phyloP scores from a whole-genome alignment of 345 rosid genomes.

The Reutealis trisperma region DNA sequence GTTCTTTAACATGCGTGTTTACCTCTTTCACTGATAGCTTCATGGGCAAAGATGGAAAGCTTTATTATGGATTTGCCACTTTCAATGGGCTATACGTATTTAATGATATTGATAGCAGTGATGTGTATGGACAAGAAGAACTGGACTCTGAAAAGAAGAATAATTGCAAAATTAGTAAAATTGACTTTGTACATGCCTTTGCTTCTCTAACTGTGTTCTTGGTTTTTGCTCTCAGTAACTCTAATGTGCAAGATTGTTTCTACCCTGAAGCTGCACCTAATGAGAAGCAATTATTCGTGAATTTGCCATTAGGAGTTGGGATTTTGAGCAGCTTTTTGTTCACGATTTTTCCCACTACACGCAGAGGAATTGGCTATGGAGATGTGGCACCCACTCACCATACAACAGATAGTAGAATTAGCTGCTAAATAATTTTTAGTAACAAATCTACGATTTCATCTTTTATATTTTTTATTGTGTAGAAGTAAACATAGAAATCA shows the following conservation, averaged over 20 bases:
- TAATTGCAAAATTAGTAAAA: conserved; percentile 21
- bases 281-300: conserved; percentile 19
- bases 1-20: conserved; percentile 40
- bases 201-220: conserved; percentile 46
- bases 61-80: conserved; percentile 53
- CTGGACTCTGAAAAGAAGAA: not conserved
- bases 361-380: conserved; percentile 55
- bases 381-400: not conserved
- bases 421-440: too few species aligned
- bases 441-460: too few species aligned
- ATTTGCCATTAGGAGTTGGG: conserved; percentile 43
- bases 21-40: conserved; percentile 61
- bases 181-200: conserved; percentile 55
- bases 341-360: conserved; percentile 47
- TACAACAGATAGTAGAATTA: too few species aligned
- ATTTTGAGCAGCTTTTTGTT: conserved; percentile 42
- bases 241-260: conserved; percentile 46
- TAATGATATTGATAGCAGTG: conserved; percentile 11
- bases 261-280: conserved; percentile 24
- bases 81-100: conserved; percentile 34
- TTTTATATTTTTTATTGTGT: too few species aligned
- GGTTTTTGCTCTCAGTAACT: conserved; percentile 44
- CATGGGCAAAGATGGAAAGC: conserved; percentile 28
- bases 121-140: not conserved
- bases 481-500: too few species aligned